Evolutionary conservation across 78 protist genomes (phyloP).

Genomic region (Guillardia theta): DNA sequence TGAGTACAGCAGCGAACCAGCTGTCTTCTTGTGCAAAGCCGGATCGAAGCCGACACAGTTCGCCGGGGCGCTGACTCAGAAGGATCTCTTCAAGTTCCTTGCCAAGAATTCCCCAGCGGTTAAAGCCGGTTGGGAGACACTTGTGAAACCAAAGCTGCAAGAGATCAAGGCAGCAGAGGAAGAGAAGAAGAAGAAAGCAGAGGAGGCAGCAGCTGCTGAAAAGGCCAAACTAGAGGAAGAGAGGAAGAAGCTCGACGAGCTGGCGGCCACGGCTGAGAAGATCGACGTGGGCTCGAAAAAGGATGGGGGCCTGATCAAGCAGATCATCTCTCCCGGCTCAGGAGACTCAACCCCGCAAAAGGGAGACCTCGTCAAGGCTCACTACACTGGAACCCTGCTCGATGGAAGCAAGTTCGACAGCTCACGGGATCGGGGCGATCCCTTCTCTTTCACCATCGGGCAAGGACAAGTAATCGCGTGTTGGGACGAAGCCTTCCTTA

Average conservation of each 20-base stretch:
- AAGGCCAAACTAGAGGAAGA: not conserved
- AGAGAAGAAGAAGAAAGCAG: not conserved
- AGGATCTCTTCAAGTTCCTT: not conserved
- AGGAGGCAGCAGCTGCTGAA: not conserved
- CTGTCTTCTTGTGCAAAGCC: no score
- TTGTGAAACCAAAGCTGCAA: not conserved
- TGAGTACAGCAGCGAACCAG: no score
- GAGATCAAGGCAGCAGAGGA: not conserved
- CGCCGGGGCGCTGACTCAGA: not conserved
- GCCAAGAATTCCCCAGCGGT: not conserved
- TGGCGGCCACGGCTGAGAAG: not conserved
- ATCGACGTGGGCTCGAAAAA: not conserved
- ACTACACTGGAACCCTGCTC: slow-evolving; percentile 78
- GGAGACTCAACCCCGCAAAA: not conserved
- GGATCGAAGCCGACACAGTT: no score
- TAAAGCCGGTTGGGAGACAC: not conserved
- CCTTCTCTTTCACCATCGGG: slow-evolving; percentile 70
- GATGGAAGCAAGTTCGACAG: slow-evolving; percentile 82
- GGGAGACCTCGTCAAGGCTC: slow-evolving; percentile 53
- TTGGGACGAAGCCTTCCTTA: slow-evolving; percentile 81
- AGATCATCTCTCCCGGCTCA: not conserved
- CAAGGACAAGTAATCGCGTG: slow-evolving; percentile 69
- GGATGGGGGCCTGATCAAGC: not conserved
- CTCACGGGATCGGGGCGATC: slow-evolving; percentile 67
- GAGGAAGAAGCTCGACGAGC: not conserved